Evolutionary conservation across 2,329 filamentous ascomycete species (phyloP).

Genomic region (Microsporum ferrugineum): DNA sequence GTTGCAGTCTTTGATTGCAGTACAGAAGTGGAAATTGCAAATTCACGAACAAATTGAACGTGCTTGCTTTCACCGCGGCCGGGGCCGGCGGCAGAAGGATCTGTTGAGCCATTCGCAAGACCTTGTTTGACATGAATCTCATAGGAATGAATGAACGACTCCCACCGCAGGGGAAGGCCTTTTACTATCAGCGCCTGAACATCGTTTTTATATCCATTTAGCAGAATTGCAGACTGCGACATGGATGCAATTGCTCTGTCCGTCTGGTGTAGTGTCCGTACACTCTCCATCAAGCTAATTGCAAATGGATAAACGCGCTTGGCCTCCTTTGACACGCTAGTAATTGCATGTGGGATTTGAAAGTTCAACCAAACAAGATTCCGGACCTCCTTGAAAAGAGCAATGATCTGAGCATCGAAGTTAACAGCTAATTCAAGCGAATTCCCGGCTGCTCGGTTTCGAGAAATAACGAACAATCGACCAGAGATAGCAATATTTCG

Average conservation of each 20-base stretch:
- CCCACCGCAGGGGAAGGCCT: slow-evolving; percentile 85
- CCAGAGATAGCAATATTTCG: slow-evolving; percentile 87
- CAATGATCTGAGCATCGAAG: slow-evolving; percentile 94
- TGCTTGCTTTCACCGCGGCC: slow-evolving; percentile 75
- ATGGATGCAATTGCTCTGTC: slow-evolving; percentile 72
- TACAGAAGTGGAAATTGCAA: slow-evolving; percentile 73
- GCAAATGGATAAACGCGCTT: slow-evolving; percentile 97
- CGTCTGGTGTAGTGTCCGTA: slow-evolving; percentile 85
- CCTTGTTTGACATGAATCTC: slow-evolving; percentile 69
- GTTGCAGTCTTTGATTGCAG: slow-evolving; percentile 79
- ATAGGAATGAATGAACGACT: slow-evolving; percentile 94
- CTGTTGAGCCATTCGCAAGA: slow-evolving; percentile 48
- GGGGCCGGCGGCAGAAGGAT: slow-evolving; percentile 43
- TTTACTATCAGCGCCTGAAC: slow-evolving; percentile 73
- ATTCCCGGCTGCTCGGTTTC: slow-evolving; percentile 82
- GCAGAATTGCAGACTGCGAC: slow-evolving; percentile 73
- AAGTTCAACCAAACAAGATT: slow-evolving; percentile 94
- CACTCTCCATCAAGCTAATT: slow-evolving; percentile 96
- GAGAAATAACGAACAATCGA: slow-evolving; percentile 77
- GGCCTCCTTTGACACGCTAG: slow-evolving; percentile 95
- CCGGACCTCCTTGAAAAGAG: slow-evolving; percentile 94
- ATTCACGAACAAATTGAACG: slow-evolving; percentile 90
- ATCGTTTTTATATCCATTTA: slow-evolving; percentile 86
- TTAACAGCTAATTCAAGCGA: slow-evolving; percentile 82
- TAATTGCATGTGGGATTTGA: slow-evolving; percentile 85